Percentiles rank a stretch among this genome's conserved stretches.
phyloP scores from a whole-genome alignment of 306 rosid genomes.

The Boehmeria nivea region DNA sequence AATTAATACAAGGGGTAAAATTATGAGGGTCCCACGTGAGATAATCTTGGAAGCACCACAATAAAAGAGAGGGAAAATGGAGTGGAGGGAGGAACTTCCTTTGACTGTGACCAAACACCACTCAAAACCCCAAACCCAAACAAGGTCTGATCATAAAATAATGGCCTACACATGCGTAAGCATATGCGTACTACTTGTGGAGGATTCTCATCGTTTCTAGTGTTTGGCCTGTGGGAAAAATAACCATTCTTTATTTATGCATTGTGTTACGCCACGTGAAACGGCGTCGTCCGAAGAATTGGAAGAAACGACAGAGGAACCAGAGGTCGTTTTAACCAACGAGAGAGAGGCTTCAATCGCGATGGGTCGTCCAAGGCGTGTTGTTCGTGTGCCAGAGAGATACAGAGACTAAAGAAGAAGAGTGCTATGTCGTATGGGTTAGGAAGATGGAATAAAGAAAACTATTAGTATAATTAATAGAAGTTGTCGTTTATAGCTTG shows the following conservation, averaged over 20 bases:
- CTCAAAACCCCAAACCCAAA: background rate
- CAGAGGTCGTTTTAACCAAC: too few species aligned
- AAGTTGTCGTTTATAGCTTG: too few species aligned
- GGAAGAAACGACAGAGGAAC: too few species aligned
- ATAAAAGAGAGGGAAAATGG: background rate
- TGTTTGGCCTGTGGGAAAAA: conserved; percentile 12
- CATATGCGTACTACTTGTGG: background rate
- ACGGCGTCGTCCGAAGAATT: too few species aligned
- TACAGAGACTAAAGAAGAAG: too few species aligned
- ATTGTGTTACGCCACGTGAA: too few species aligned
- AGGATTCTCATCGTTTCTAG: conserved; percentile 15
- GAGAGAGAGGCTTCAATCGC: too few species aligned
- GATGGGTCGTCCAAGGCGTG: too few species aligned
- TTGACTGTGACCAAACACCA: conserved; percentile 12
- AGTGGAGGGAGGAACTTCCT: background rate
- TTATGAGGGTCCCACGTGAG: conserved; percentile 12
- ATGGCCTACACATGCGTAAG: conserved; percentile 22
- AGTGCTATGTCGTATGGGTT: too few species aligned
- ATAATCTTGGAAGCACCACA: conserved; percentile 4
- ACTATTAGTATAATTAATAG: too few species aligned
- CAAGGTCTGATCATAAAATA: conserved; percentile 8
- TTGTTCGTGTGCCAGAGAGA: too few species aligned
- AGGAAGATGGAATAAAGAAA: too few species aligned
- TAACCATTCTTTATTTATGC: background rate
- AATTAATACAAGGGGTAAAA: background rate